These are phyloP conservation scores for Beauveria australis DNA, from an alignment of 2,329 filamentous ascomycete species.

Conservation along the genomic window DNA sequence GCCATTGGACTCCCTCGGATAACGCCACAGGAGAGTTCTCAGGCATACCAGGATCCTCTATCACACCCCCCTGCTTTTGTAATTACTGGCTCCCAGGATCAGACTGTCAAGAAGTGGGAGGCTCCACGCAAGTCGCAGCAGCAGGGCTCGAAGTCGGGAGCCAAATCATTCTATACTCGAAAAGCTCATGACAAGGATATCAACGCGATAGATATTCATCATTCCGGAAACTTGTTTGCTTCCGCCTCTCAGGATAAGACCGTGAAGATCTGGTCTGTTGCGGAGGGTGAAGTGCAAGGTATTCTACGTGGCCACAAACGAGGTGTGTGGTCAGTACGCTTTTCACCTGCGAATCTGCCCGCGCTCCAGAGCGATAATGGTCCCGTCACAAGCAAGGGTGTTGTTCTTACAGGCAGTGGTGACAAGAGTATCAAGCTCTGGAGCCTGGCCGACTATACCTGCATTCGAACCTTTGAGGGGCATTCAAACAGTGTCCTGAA, in stretches of 20 bases:
- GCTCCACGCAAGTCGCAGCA: conserved; percentile 49
- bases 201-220: conserved; percentile 81
- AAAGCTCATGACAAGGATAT: conserved; percentile 99
- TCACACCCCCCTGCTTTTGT: conserved; percentile 76
- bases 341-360: conserved; percentile 72
- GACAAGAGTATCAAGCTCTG: conserved; percentile 96
- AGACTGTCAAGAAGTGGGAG: conserved; percentile 92
- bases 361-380: conserved; percentile 64
- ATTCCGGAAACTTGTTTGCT: conserved; percentile 71
- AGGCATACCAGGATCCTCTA: conserved; percentile 64
- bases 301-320: conserved; percentile 87
- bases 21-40: conserved; percentile 57
- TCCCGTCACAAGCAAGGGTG: conserved; percentile 66
- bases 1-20: conserved; percentile 76
- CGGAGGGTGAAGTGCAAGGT: conserved; percentile 83
- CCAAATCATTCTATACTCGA: conserved; percentile 71
- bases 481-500: conserved; percentile 95
- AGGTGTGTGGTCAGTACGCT: conserved; percentile 92
- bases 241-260: conserved; percentile 95
- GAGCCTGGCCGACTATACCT: conserved; percentile 87
- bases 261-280: conserved; percentile 91
- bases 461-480: conserved; percentile 87
- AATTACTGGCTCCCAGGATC: conserved; percentile 88
- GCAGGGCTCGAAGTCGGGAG: conserved; percentile 39
- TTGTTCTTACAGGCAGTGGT: conserved; percentile 83